Conservation (phyloP, 495 filamentous ascomycete species). For the Mycothermus thermophilus region DNA sequence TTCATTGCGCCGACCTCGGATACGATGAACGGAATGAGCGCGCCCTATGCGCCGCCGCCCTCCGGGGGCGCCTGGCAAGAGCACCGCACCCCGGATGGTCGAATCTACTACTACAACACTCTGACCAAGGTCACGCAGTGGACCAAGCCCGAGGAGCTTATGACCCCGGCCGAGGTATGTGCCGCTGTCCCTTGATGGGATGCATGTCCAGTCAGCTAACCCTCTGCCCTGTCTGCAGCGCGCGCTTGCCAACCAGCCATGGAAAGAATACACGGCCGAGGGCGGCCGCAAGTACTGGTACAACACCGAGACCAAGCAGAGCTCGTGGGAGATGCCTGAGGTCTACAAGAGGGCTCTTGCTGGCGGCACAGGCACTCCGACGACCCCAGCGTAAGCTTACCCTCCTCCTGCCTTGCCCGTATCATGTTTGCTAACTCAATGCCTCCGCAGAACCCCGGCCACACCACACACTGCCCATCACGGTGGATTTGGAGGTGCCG, state of each 20-base stretch:
- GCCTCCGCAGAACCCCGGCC: constrained; percentile 29
- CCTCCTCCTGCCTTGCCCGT: constrained; percentile 4
- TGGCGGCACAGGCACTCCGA: constrained; percentile 29
- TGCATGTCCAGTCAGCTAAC: background rate
- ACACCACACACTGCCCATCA: constrained; percentile 50
- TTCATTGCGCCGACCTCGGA: no score
- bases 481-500: constrained; percentile 12
- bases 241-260: constrained; percentile 69
- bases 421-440: constrained; percentile 6
- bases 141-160: constrained; percentile 81
- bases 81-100: constrained; percentile 68
- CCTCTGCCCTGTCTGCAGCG: constrained; percentile 35
- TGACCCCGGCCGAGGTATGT: constrained; percentile 73
- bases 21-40: constrained; percentile 51
- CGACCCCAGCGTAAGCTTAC: constrained; percentile 47
- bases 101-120: constrained; percentile 86
- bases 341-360: constrained; percentile 60
- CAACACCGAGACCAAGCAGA: constrained; percentile 80
- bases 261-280: constrained; percentile 82
- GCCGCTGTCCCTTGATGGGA: no score
- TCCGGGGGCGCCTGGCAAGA: constrained; percentile 64
- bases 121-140: constrained; percentile 83
- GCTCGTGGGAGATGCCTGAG: constrained; percentile 89
- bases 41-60: constrained; percentile 33
- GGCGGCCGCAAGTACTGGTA: constrained; percentile 89